Evolutionary conservation across 23 red algal genomes (phyloP).

Genomic region (Gracilaria vermiculophylla): DNA sequence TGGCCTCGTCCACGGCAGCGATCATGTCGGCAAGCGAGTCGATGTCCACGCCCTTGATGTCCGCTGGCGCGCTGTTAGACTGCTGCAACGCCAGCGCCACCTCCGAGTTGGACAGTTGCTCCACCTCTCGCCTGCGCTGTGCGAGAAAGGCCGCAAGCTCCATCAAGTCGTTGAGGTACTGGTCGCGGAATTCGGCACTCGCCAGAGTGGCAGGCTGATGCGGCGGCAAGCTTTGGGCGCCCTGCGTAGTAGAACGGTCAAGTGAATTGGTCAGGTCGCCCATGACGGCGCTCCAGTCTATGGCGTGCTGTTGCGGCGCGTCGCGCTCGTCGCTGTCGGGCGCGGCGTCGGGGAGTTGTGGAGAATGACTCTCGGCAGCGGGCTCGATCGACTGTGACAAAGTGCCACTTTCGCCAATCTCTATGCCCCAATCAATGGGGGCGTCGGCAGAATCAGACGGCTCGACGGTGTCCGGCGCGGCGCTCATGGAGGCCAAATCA

Average conservation of each 20-base stretch:
- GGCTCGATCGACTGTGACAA: background rate
- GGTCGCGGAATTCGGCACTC: constrained; percentile 4
- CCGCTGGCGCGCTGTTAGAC: background rate
- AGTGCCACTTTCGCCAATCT: constrained; percentile 13
- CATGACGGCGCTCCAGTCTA: constrained; percentile 40
- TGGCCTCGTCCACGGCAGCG: background rate
- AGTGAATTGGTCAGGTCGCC: background rate
- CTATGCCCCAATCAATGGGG: constrained; percentile 7
- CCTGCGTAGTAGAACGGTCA: background rate
- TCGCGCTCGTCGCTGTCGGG: background rate
- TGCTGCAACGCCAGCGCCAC: constrained; percentile 30
- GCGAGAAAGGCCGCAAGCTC: constrained; percentile 46
- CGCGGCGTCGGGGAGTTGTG: background rate
- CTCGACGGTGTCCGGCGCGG: background rate
- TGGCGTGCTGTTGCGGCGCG: background rate
- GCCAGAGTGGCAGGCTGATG: background rate
- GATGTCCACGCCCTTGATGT: background rate
- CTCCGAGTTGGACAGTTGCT: background rate
- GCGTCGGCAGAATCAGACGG: background rate
- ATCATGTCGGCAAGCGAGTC: background rate
- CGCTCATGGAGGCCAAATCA: background rate
- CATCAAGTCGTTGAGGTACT: constrained; percentile 20
- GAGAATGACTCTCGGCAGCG: background rate
- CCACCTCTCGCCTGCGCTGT: background rate
- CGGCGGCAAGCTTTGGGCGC: background rate